These are phyloP conservation scores for Ophiostoma sp. DNA, from an alignment of 2,329 filamentous ascomycete species.

Conservation along the genomic window DNA sequence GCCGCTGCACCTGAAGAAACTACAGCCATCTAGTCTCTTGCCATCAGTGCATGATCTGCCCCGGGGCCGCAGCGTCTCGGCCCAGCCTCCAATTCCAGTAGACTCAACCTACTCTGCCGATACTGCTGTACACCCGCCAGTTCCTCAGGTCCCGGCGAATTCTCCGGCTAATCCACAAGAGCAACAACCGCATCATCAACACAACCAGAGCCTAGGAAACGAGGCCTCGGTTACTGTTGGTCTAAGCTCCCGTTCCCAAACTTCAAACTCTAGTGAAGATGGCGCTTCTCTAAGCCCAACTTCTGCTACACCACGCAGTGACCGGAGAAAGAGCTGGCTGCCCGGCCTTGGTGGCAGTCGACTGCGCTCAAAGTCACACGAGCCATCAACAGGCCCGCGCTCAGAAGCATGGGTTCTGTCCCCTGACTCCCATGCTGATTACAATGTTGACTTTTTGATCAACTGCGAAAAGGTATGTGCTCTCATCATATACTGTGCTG, in stretches of 20 bases:
- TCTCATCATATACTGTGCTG: not conserved
- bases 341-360: slow-evolving; percentile 39
- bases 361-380: slow-evolving; percentile 47
- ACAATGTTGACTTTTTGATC: slow-evolving; percentile 48
- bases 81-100: not conserved
- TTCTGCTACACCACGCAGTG: slow-evolving; percentile 33
- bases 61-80: slow-evolving; percentile 28
- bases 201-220: slow-evolving; percentile 21
- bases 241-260: slow-evolving; percentile 32
- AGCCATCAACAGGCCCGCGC: slow-evolving; percentile 26
- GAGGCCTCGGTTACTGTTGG: not conserved
- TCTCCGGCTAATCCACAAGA: not conserved
- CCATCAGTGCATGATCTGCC: slow-evolving; percentile 4
- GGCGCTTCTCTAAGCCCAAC: slow-evolving; percentile 40
- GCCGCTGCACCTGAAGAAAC: slow-evolving; percentile 23
- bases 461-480: slow-evolving; percentile 50
- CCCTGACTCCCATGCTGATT: slow-evolving; percentile 49
- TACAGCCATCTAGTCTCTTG: not conserved
- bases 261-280: slow-evolving; percentile 34
- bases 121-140: slow-evolving; percentile 23
- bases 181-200: slow-evolving; percentile 27
- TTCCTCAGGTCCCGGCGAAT: not conserved
- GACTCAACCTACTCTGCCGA: slow-evolving; percentile 22
- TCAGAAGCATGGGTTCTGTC: slow-evolving; percentile 48
- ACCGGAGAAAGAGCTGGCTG: slow-evolving; percentile 50